phyloP scores from a whole-genome alignment of 768 basidiomycete genomes.

The Lactarius sanguifluus region DNA sequence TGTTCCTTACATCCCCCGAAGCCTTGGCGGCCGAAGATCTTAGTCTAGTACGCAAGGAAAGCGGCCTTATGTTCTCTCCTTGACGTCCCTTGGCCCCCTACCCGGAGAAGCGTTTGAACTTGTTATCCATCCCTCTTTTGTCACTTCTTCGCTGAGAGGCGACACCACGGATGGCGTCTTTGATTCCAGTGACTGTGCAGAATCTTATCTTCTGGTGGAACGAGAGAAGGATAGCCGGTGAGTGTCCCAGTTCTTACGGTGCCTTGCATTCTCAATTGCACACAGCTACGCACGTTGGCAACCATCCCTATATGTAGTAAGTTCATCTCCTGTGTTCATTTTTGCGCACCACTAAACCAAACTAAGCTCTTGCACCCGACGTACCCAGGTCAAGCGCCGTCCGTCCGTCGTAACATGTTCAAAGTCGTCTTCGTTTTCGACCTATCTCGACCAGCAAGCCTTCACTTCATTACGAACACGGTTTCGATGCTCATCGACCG shows the following conservation, averaged over 20 bases:
- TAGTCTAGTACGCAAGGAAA: constrained; percentile 71
- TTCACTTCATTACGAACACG: constrained; percentile 63
- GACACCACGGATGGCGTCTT: constrained; percentile 70
- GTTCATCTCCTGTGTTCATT: background rate
- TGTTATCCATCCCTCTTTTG: constrained; percentile 63
- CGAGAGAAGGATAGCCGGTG: constrained; percentile 81
- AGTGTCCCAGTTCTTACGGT: constrained; percentile 29
- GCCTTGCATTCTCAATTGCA: constrained; percentile 6
- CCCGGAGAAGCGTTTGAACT: constrained; percentile 68
- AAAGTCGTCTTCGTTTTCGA: constrained; percentile 84
- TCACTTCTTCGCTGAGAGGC: constrained; percentile 47
- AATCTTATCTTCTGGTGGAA: constrained; percentile 88
- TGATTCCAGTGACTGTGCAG: constrained; percentile 84
- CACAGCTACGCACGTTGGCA: constrained; percentile 53
- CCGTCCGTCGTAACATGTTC: constrained; percentile 71
- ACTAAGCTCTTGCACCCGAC: constrained; percentile 70
- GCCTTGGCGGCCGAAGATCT: too few relatives aligned
- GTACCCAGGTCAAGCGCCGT: constrained; percentile 78
- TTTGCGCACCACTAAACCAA: constrained; percentile 24
- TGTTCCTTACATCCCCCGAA: constrained; percentile 28
- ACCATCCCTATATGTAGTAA: constrained; percentile 50
- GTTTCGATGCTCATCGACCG: constrained; percentile 71
- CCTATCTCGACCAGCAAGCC: constrained; percentile 57
- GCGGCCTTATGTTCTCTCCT: constrained; percentile 53
- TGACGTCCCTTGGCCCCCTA: constrained; percentile 62